A percentile compares a stretch with the other conserved stretches of the same genome.
phyloP scores from a whole-genome alignment of 23 red algal species.

The Gracilaria domingensis region DNA sequence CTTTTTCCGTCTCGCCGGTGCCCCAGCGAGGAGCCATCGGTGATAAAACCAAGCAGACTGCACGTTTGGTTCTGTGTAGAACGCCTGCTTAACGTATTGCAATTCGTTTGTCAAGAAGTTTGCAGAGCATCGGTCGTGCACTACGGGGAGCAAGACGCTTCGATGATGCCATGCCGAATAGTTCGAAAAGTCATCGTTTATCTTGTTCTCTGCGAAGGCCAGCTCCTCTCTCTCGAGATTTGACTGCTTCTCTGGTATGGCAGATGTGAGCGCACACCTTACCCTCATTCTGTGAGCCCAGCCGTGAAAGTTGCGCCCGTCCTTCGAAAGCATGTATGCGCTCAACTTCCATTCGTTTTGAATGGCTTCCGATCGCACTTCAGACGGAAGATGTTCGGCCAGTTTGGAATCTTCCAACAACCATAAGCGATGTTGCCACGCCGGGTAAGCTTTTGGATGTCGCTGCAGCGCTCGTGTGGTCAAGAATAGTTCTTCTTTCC shows the following conservation, averaged over 20 bases:
- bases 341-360: slow-evolving; percentile 67
- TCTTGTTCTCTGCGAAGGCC: slow-evolving; percentile 65
- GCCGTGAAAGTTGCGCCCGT: slow-evolving; percentile 95
- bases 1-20: slow-evolving; percentile 45
- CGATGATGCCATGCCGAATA: slow-evolving; percentile 97
- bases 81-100: slow-evolving; percentile 82
- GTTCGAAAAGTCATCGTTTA: slow-evolving; percentile 93
- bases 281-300: slow-evolving; percentile 92
- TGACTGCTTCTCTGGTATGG: not conserved
- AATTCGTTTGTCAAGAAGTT: slow-evolving; percentile 72
- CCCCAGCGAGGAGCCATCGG: slow-evolving; percentile 91
- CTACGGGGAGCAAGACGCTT: slow-evolving; percentile 60
- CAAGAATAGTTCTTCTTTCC: slow-evolving; percentile 74
- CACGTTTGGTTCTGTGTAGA: slow-evolving; percentile 96
- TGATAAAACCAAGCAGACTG: slow-evolving; percentile 98
- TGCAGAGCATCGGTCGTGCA: slow-evolving; percentile 17
- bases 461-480: slow-evolving; percentile 70
- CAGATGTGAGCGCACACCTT: slow-evolving; percentile 18
- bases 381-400: slow-evolving; percentile 2
- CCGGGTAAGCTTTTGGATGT: slow-evolving; percentile 95
- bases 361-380: slow-evolving; percentile 30
- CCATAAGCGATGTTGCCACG: slow-evolving; percentile 96
- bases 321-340: slow-evolving; percentile 71
- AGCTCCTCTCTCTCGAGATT: slow-evolving; percentile 40
- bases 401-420: slow-evolving; percentile 59